Evolutionary conservation across 495 filamentous ascomycete genomes (phyloP).

Genomic region (Aspergillus coremiiformis): DNA sequence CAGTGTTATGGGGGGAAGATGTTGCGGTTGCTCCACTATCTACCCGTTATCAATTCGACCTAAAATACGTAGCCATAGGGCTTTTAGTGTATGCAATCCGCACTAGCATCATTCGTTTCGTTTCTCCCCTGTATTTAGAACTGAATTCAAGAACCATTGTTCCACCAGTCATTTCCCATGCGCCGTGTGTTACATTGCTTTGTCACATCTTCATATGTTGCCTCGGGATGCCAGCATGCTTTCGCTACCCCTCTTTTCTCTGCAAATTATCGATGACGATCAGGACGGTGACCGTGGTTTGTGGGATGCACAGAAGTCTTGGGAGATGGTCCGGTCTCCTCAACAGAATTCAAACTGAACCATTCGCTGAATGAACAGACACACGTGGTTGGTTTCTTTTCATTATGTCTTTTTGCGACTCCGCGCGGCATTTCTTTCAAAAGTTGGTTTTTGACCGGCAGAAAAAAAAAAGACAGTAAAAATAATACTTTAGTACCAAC

Average conservation of each 20-base stretch:
- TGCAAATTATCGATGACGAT: conserved; percentile 2
- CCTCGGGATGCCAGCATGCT: conserved; percentile 3
- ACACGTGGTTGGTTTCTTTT: conserved; percentile 5
- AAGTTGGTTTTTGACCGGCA: conserved; percentile 18
- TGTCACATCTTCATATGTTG: conserved; percentile 1
- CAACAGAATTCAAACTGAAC: not conserved
- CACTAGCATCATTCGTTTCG: conserved; percentile 11
- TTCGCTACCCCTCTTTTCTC: conserved; percentile 5
- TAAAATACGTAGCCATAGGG: conserved; percentile 4
- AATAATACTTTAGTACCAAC: not conserved
- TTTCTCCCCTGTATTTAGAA: conserved; percentile 3
- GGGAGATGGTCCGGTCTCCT: not conserved
- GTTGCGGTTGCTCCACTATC: not conserved
- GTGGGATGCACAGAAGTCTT: not conserved
- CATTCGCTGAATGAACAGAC: conserved; percentile 1
- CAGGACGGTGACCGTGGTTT: not conserved
- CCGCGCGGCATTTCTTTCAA: conserved; percentile 8
- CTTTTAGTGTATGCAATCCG: conserved; percentile 14
- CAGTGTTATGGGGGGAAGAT: not conserved
- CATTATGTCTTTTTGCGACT: not conserved
- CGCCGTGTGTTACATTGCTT: not conserved
- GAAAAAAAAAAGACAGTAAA: conserved; percentile 18
- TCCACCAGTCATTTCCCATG: conserved; percentile 4
- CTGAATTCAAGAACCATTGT: conserved; percentile 3
- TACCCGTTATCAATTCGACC: not conserved